A percentile compares a stretch with the other conserved stretches of the same genome.
Conservation (phyloP, 352 stramenopile genomes). For the Globisporangium lucens region DNA sequence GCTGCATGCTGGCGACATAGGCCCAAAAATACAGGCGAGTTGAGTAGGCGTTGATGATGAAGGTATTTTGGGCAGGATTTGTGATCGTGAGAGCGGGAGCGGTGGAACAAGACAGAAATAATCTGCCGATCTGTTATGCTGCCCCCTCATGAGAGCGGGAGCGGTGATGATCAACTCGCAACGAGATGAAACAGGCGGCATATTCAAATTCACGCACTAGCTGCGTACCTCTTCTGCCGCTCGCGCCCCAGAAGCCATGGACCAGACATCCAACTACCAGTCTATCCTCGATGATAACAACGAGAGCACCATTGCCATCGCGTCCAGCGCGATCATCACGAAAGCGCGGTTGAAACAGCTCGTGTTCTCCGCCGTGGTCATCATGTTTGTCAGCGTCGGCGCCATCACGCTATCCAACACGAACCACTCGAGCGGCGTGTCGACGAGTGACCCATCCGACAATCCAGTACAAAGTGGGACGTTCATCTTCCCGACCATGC, state of each 20-base stretch:
- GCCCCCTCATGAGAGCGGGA: not conserved
- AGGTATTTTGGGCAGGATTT: too few relatives aligned
- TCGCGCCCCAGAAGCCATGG: constrained; percentile 2
- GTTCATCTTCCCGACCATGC: not conserved
- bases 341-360: constrained; percentile 14
- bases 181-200: constrained; percentile 5
- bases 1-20: too few relatives aligned
- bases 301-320: not conserved
- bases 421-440: not conserved
- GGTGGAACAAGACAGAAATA: not conserved
- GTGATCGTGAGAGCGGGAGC: too few relatives aligned
- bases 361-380: constrained; percentile 14
- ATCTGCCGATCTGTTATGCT: not conserved
- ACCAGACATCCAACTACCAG: constrained; percentile 16
- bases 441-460: not conserved
- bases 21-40: too few relatives aligned
- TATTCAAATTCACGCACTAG: constrained; percentile 13
- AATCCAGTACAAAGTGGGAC: constrained; percentile 10
- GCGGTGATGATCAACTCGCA: too few relatives aligned
- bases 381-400: constrained; percentile 16
- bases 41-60: too few relatives aligned
- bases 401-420: constrained; percentile 12
- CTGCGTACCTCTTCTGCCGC: constrained; percentile 9
- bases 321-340: constrained; percentile 11
- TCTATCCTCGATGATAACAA: constrained; percentile 7